Percentiles rank a stretch among this genome's conserved stretches.
These are phyloP conservation scores for Coemansia sp. DNA, from an alignment of 192 early-diverging fungal genomes.

Conservation along the genomic window DNA sequence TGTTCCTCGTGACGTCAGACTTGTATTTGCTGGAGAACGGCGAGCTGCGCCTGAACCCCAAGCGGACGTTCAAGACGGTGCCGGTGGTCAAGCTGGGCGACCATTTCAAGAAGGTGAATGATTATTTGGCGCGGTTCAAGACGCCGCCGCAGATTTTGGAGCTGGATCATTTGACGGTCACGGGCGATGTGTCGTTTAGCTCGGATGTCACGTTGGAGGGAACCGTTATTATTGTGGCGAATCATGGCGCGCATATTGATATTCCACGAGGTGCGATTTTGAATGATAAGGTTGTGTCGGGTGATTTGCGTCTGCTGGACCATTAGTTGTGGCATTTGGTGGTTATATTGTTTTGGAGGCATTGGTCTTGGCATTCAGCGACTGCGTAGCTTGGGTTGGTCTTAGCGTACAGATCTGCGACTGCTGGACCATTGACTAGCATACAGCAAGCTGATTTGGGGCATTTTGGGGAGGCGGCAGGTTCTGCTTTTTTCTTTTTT, in stretches of 20 bases:
- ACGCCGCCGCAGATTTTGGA: constrained; percentile 93
- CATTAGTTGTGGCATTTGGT: constrained; percentile 59
- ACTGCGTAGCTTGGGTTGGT: no score
- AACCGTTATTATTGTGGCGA: constrained; percentile 99
- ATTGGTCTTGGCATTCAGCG: not conserved
- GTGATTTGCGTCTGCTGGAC: constrained; percentile 86
- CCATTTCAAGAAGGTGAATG: constrained; percentile 95
- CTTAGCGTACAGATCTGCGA: no score
- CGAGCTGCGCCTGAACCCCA: constrained; percentile 86
- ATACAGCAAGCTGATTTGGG: no score
- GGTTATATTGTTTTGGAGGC: no score
- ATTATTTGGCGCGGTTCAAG: constrained; percentile 90
- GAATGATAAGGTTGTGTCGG: constrained; percentile 98
- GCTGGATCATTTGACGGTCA: constrained; percentile 97
- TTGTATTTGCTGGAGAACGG: constrained; percentile 93
- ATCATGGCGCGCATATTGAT: constrained; percentile 95
- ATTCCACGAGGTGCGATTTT: constrained; percentile 92
- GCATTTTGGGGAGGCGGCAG: no score
- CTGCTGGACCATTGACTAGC: no score
- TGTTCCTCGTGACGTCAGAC: constrained; percentile 96
- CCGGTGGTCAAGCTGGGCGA: constrained; percentile 97
- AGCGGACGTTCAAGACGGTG: constrained; percentile 88
- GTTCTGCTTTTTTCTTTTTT: no score
- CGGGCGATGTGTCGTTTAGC: constrained; percentile 98
- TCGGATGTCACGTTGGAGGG: constrained; percentile 84